Evolutionary conservation across 306 rosid species (phyloP).

Genomic region (Cicer pinnatifidum): DNA sequence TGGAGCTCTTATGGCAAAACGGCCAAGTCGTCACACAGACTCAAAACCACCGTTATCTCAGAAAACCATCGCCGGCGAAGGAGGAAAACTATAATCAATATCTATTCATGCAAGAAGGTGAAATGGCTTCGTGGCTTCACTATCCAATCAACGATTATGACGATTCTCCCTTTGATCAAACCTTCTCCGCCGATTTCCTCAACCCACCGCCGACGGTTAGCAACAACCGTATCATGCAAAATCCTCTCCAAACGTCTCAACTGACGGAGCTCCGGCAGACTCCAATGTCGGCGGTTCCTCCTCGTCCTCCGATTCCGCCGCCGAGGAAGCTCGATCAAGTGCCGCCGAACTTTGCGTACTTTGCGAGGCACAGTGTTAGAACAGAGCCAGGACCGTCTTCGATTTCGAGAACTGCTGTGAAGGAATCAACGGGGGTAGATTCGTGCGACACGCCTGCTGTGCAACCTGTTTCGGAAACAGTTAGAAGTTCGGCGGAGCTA

Average conservation of each 20-base stretch:
- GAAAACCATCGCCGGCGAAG: slow-evolving; percentile 41
- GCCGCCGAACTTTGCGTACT: slow-evolving; percentile 53
- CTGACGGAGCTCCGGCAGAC: slow-evolving; percentile 43
- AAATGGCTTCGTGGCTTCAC: slow-evolving; percentile 85
- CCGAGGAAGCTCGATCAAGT: slow-evolving; percentile 43
- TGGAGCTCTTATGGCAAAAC: slow-evolving; percentile 85
- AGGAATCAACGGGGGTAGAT: slow-evolving; percentile 61
- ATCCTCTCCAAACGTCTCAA: slow-evolving; percentile 24
- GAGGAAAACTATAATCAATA: slow-evolving; percentile 46
- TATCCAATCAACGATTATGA: slow-evolving; percentile 65
- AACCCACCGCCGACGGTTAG: slow-evolving; percentile 42
- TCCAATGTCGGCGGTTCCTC: slow-evolving; percentile 6
- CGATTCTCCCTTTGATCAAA: slow-evolving; percentile 59
- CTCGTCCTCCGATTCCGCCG: slow-evolving; percentile 61
- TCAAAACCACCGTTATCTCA: slow-evolving; percentile 60
- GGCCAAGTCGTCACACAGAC: slow-evolving; percentile 73
- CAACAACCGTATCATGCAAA: slow-evolving; percentile 35
- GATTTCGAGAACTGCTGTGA: slow-evolving; percentile 46
- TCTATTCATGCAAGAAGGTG: slow-evolving; percentile 77
- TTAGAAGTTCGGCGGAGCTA: slow-evolving; percentile 36
- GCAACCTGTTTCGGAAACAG: slow-evolving; percentile 40
- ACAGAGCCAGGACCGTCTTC: slow-evolving; percentile 49
- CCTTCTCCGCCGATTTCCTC: slow-evolving; percentile 60
- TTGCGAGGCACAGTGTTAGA: slow-evolving; percentile 47
- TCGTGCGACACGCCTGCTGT: slow-evolving; percentile 60